Base-by-base conservation (phyloP, 768 basidiomycete genomes). In the Lentinula edodes region DNA sequence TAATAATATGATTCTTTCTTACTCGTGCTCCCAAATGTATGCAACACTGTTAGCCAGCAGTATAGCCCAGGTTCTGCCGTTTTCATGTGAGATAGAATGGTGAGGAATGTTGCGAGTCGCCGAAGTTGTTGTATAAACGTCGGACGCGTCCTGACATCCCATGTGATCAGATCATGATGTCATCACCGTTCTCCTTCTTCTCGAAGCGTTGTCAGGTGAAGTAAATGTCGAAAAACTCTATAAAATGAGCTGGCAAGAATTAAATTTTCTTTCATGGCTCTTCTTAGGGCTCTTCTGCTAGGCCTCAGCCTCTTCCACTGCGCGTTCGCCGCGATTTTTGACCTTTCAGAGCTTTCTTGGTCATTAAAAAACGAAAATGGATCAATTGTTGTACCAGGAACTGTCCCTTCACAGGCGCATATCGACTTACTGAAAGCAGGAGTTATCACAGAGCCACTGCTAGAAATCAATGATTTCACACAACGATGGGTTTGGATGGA, bases 401-500 rank as follows among this genome's bases (percentile, higher is more conserved):
- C 73, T 4, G 73, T 84, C 6, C 80, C 83, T 4, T 84, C 83
- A 4, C 82, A 84, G 64, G 79, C 73, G 5, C 83, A 86, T 62
- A 71, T 84, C 50, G 83, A 87, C 68, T 72, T 86, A 45, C 62
- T 76, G 20, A 75, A 74, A 42, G 81, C 81, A 23, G 83, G 83
- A 2, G 68, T 84, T 45, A 84, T 85, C 63, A 78, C 79, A 3
- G 80, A 82, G 51, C 83, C 84, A 8, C 67, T 85, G 35, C 71
- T 82, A 8, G 82, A 78, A 3, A 78, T 82, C 39, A 85, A 84
- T 61, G 84, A 85, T 60, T 83, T 80, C 62, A 80, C 79, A 1
- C 75, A 84, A 65, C 74, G 84, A 63, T 85, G 83, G 83, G 72
- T 85, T 52, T 75, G 77, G 35, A 72, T 79, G 55, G 83, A 85